Percentiles rank a stretch among this genome's conserved stretches.
phyloP scores from a whole-genome alignment of 1,284 basidiomycete genomes.

The Cutaneotrichosporon sp. region DNA sequence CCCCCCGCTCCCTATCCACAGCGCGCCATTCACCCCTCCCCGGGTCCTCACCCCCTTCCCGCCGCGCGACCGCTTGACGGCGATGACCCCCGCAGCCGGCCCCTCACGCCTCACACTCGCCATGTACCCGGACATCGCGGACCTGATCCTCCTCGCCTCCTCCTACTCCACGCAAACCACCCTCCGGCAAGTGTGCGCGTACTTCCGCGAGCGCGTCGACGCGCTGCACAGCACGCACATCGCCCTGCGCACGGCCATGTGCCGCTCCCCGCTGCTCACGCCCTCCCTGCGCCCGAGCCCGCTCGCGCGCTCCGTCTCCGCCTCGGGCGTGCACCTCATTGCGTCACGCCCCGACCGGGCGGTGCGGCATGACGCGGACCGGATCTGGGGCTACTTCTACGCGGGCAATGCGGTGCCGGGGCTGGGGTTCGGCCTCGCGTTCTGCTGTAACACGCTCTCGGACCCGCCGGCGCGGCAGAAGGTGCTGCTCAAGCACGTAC shows the following conservation, averaged over 20 bases:
- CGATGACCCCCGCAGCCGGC: neutral
- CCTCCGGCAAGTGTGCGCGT: neutral
- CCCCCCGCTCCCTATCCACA: neutral
- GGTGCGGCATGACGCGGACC: slow-evolving; percentile 2
- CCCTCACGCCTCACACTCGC: neutral
- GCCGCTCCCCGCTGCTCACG: neutral
- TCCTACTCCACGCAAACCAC: neutral
- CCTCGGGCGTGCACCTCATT: slow-evolving; percentile 1
- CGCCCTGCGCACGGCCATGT: slow-evolving; percentile 4
- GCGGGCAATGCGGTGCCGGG: neutral
- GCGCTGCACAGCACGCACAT: neutral
- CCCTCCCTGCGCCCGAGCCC: neutral
- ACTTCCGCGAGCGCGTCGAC: neutral
- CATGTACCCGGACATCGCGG: slow-evolving; percentile 6
- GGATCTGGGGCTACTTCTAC: slow-evolving; percentile 6
- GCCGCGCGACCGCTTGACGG: neutral
- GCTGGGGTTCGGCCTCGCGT: neutral
- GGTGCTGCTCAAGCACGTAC: neutral
- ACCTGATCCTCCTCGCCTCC: neutral
- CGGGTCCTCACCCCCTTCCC: neutral
- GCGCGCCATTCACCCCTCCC: neutral
- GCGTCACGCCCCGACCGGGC: neutral
- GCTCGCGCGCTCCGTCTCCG: neutral
- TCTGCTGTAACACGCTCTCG: neutral
- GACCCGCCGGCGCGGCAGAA: neutral